Evolutionary conservation across 2,329 filamentous ascomycete genomes (phyloP).

Genomic region (Alternaria solani): DNA sequence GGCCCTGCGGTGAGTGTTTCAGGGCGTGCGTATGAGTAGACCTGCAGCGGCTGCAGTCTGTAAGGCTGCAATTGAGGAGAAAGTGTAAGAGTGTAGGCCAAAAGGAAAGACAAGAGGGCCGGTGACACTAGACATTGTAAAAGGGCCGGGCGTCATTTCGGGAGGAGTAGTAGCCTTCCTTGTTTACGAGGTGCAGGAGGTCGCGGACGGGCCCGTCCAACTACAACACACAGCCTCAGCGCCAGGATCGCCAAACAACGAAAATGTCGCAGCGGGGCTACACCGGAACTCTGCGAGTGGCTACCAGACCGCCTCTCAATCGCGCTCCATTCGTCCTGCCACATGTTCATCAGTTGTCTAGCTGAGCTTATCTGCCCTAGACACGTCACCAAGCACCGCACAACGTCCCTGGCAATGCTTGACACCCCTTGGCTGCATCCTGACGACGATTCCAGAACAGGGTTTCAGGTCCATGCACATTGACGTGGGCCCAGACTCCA

Average conservation of each 20-base stretch:
- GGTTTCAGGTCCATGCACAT: conserved; percentile 25
- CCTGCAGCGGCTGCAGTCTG: conserved; percentile 17
- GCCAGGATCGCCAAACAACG: conserved; percentile 17
- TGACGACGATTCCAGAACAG: conserved; percentile 8
- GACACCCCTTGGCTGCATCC: conserved; percentile 31
- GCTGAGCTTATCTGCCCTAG: conserved; percentile 15
- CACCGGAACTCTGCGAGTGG: conserved; percentile 13
- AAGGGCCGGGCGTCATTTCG: conserved; percentile 29
- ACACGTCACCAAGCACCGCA: conserved; percentile 40
- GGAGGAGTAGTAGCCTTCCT: conserved; percentile 21
- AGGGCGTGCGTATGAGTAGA: conserved; percentile 20
- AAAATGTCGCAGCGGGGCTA: conserved; percentile 11
- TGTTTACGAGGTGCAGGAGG: conserved; percentile 29
- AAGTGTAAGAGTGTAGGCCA: conserved; percentile 3
- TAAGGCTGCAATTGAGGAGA: conserved; percentile 6
- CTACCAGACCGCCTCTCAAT: not conserved
- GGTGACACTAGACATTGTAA: conserved; percentile 10
- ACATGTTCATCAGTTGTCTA: not conserved
- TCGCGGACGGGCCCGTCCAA: conserved; percentile 1
- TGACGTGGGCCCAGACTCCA: conserved; percentile 29
- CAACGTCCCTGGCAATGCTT: conserved; percentile 31
- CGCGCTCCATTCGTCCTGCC: not conserved
- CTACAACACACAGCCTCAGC: conserved; percentile 12
- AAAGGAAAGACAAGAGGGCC: conserved; percentile 13
- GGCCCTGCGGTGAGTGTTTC: conserved; percentile 18